Conservation (phyloP, 768 basidiomycete species). For the Dentipellis sp. region DNA sequence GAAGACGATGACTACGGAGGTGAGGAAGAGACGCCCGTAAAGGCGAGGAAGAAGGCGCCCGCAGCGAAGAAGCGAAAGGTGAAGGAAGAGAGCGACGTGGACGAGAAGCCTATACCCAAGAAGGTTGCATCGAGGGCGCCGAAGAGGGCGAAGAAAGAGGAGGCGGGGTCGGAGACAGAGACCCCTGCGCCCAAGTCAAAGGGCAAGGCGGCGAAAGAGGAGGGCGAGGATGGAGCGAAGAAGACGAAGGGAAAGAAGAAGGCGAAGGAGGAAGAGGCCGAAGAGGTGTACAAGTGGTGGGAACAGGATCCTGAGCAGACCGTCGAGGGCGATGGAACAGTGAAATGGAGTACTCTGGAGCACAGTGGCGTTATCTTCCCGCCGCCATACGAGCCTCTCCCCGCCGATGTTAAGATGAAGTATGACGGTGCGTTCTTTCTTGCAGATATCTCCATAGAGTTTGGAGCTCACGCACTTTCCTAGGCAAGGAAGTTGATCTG, state of each 20-base stretch:
- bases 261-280: constrained; percentile 52
- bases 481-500: constrained; percentile 73
- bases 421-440: constrained; percentile 64
- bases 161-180: constrained; percentile 32
- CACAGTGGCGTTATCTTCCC: constrained; percentile 96
- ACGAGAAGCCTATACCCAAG: constrained; percentile 28
- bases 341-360: constrained; percentile 93
- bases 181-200: constrained; percentile 29
- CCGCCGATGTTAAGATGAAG: constrained; percentile 81
- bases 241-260: constrained; percentile 56
- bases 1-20: constrained; percentile 20
- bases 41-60: constrained; percentile 16
- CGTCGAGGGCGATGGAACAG: constrained; percentile 60
- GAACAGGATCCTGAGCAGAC: constrained; percentile 41
- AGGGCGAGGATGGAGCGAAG: constrained; percentile 22
- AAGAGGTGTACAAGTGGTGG: constrained; percentile 83
- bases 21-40: constrained; percentile 24
- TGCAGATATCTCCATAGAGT: too few relatives aligned
- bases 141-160: constrained; percentile 50
- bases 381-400: constrained; percentile 84
- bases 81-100: constrained; percentile 48
- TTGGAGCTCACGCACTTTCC: background rate
- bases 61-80: constrained; percentile 24
- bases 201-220: constrained; percentile 30
- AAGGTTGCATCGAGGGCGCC: constrained; percentile 20